Evolutionary conservation across 1,284 basidiomycete genomes (phyloP), one percentile per base, ranked within the genome.

Genomic region (Spongiforma sp.): DNA sequence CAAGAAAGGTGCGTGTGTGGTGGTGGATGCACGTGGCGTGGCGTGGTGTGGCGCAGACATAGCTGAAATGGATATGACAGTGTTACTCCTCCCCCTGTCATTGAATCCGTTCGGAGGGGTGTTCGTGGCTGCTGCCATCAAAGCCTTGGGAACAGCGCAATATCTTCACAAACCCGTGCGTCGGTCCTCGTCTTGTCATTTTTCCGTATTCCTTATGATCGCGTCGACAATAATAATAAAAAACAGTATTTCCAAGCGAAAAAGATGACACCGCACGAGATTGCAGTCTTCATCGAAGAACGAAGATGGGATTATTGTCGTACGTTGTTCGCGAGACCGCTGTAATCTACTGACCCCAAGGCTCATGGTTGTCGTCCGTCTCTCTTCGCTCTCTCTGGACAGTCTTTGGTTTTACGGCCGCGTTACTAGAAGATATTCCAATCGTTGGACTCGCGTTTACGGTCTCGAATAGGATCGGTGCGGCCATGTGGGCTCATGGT

Each of bases 401-500:
- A 95, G 92, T 84, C 0, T 96, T 96, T 69, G 94, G 94, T 1
- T 95, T 96, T 71, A 76, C 84, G 0, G 93, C 94, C 0, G 87
- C 92, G 0, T 76, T 96, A 9, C 80, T 95, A 0, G 94, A 96
- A 78, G 84, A 85, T 6, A 76, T 95, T 0, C 94, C 94, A 0
- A 84, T 96, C 63, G 72, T 94, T 21, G 94, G 94, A 0, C 78
- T 95, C 5, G 77, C 90, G 11, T 94, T 96, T 74, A 90, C 89
- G 0, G 82, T 96, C 34, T 94, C 93, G 0, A 96, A 96, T 74
- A 83, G 93, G 15, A 86, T 96, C 33, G 94, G 94, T 4, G 93
- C 93, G 2, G 93, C 93, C 2, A 96, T 96, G 94, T 95, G 93
- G 93, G 91, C 91, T 10, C 87, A 91, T 69, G 93, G 91, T 92